Base-by-base conservation (phyloP, 352 stramenopile genomes). In the Globisporangium sylvaticum region DNA sequence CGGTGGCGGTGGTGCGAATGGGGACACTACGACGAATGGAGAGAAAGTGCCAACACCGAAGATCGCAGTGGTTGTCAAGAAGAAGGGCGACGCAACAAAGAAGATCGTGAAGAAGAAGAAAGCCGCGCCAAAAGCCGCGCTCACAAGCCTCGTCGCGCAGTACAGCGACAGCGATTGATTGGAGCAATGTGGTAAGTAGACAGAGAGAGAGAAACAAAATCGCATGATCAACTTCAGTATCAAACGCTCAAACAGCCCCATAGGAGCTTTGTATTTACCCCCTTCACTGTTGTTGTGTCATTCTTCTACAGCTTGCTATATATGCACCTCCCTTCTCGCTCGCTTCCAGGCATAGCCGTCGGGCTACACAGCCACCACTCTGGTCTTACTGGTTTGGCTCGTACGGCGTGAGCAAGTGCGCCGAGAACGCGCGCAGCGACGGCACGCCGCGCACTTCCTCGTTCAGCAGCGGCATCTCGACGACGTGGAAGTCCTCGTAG, bases 401-500 rank as follows among this genome's bases (percentile, higher is more conserved):
- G 78, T 96, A 97, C 58, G 96, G 96, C 72, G 98, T 95, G 59
- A 98, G 86, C 74, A 99, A 87, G 62, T 97, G 88, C 76, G 97
- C 79, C 5, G 94, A 98, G 76, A 99, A 99, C 24, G 85, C 74
- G 66, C 90, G 95, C 25, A 99, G 82, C 68, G 95, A 91, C 34
- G 97, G 90, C n/a, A 97, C 89, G 60, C 97, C 97, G 58, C 97
- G 89, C 72, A 99, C 98, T 81, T 99, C 98, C 70, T 99, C 95
- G 75, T 98, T 98, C 70, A 99, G 83, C 59, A 99, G 81, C 25
- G 98, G 98, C 96, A 99, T 99, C 70, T 99, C 88, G 4, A 98
- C 88, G n/a, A 99, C 96, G 81, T 99, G 97, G 75, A 99, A 99
- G 72, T 99, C 97, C 72, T 93, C 87, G 80, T 99, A 99, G 42